Percentiles rank a stretch among this genome's conserved stretches.
These are phyloP conservation scores for Heliamphora exappendiculata DNA, from an alignment of 148 eudicot species.

Conservation along the genomic window DNA sequence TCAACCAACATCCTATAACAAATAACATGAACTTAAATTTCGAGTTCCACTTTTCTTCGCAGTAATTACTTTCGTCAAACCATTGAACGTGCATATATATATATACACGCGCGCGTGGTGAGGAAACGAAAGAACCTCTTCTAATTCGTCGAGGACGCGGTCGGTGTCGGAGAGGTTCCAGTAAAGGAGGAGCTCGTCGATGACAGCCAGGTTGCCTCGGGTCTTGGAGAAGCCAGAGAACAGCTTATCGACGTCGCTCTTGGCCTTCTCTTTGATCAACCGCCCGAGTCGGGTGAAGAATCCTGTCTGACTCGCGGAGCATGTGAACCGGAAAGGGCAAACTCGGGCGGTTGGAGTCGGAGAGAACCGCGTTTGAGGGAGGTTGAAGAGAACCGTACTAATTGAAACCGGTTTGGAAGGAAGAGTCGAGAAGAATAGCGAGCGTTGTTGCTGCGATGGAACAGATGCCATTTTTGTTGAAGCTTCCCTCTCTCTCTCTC, in stretches of 20 bases:
- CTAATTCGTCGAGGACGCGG: slow-evolving; percentile 87
- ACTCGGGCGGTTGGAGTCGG: slow-evolving; percentile 11
- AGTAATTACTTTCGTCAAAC: neutral
- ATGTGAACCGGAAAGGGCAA: slow-evolving; percentile 35
- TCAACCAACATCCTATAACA: too few species aligned
- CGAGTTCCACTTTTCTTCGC: neutral
- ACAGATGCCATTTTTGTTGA: slow-evolving; percentile 13
- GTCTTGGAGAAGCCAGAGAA: slow-evolving; percentile 97
- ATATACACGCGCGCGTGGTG: neutral
- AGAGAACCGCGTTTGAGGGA: neutral
- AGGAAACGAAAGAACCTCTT: slow-evolving; percentile 48
- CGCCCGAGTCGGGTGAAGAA: slow-evolving; percentile 82
- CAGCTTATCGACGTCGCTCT: slow-evolving; percentile 81
- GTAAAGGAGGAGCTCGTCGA: slow-evolving; percentile 80
- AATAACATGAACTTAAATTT: too few species aligned
- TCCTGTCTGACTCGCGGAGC: slow-evolving; percentile 63
- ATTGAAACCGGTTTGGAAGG: slow-evolving; percentile 18
- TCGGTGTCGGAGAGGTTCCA: slow-evolving; percentile 94
- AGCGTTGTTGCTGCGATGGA: slow-evolving; percentile 12
- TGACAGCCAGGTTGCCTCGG: slow-evolving; percentile 80
- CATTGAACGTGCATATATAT: neutral
- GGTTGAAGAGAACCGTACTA: slow-evolving; percentile 6
- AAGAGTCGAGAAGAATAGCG: slow-evolving; percentile 28
- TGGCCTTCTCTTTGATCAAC: slow-evolving; percentile 84
- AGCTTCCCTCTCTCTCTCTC: neutral